Evolutionary conservation across 306 rosid species (phyloP).

Genomic region (Dryas octopetala): DNA sequence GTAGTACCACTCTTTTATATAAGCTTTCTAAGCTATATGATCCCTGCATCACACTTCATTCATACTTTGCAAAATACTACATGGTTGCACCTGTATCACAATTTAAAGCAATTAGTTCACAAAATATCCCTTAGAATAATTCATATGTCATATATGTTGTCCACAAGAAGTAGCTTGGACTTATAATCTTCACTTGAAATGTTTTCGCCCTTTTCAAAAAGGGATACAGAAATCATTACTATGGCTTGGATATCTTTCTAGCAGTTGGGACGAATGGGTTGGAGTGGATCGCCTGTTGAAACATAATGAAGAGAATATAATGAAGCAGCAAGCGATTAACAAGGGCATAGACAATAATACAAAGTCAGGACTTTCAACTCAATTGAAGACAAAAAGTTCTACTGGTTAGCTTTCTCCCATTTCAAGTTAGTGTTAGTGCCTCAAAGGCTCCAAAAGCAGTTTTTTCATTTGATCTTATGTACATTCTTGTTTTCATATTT

Average conservation of each 20-base stretch:
- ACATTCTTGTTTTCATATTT: background rate
- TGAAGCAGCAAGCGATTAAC: slow-evolving; percentile 58
- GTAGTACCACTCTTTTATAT: background rate
- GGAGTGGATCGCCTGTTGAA: slow-evolving; percentile 73
- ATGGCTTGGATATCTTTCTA: slow-evolving; percentile 56
- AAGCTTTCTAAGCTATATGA: background rate
- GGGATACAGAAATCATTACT: slow-evolving; percentile 53
- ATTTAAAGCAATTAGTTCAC: background rate
- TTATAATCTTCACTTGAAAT: slow-evolving; percentile 6
- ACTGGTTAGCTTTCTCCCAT: slow-evolving; percentile 45
- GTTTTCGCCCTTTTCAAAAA: slow-evolving; percentile 35
- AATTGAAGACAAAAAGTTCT: slow-evolving; percentile 52
- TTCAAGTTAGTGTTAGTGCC: background rate
- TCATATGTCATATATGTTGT: background rate
- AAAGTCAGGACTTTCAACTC: slow-evolving; percentile 61
- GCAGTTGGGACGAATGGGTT: slow-evolving; percentile 99
- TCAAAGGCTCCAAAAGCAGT: background rate
- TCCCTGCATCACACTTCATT: background rate
- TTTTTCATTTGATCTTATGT: background rate
- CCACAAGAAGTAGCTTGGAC: background rate
- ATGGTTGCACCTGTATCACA: background rate
- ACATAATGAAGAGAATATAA: slow-evolving; percentile 58
- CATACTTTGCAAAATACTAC: background rate
- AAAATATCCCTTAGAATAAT: background rate
- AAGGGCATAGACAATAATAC: slow-evolving; percentile 58